Conservation (phyloP, 805 yeast species). For the Candida fluviatilis region DNA sequence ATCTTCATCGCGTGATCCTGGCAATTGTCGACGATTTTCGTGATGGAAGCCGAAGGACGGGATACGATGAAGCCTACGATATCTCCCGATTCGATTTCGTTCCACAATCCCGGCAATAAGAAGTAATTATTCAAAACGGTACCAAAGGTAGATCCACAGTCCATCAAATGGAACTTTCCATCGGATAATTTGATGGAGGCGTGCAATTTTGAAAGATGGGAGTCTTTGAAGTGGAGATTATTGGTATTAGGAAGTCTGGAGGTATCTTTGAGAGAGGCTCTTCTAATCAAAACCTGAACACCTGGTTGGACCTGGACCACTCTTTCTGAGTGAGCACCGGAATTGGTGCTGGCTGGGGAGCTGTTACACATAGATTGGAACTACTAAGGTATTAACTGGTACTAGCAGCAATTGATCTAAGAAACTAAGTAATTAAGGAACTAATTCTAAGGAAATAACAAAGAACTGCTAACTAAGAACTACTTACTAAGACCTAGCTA, state of each 20-base stretch:
- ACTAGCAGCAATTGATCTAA: too few species aligned
- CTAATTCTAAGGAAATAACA: too few species aligned
- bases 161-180: conserved; percentile 22
- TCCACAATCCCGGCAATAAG: conserved; percentile 17
- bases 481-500: too few species aligned
- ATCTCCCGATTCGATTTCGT: conserved; percentile 21
- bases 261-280: conserved; percentile 30
- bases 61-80: conserved; percentile 31
- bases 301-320: background rate
- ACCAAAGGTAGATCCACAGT: conserved; percentile 35
- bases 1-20: conserved; percentile 8
- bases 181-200: conserved; percentile 21
- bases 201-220: conserved; percentile 37
- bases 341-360: background rate
- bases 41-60: too few species aligned
- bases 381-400: too few species aligned
- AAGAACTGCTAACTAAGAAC: too few species aligned
- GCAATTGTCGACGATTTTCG: conserved; percentile 12
- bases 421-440: too few species aligned
- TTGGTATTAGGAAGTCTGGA: conserved; percentile 19
- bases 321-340: too few species aligned
- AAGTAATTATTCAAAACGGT: conserved; percentile 27
- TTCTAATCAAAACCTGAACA: conserved; percentile 9
- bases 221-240: conserved; percentile 29
- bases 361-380: background rate